A percentile compares a stretch with the other conserved stretches of the same genome.
Conservation (phyloP, 2,329 filamentous ascomycete species). For the Lecanicillium sp. region DNA sequence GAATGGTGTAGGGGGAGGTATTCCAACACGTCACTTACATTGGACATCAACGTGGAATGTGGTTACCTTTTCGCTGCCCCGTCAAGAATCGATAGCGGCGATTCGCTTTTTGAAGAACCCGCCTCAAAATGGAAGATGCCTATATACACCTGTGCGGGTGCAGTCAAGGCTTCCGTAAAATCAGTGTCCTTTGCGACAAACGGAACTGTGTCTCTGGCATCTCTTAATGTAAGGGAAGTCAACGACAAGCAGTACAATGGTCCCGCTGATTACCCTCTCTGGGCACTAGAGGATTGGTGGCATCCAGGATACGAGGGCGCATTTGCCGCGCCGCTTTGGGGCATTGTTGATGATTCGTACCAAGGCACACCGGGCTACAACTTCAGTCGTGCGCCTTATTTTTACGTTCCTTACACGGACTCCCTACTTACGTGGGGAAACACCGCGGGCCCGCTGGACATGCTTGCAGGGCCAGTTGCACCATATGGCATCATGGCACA, state of each 20-base stretch:
- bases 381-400: no score
- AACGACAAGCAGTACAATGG: neutral
- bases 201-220: neutral
- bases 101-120: neutral
- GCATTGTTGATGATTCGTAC: no score
- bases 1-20: no score
- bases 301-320: neutral
- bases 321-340: no score
- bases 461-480: no score
- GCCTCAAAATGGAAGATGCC: neutral
- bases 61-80: neutral
- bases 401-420: no score
- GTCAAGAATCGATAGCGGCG: neutral
- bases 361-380: no score
- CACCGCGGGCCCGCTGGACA: no score
- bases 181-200: neutral
- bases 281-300: neutral
- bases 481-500: no score
- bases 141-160: neutral
- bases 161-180: neutral
- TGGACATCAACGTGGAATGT: neutral
- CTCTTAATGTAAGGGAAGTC: neutral
- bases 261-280: neutral
- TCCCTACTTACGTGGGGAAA: no score
- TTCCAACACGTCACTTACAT: neutral